Evolutionary conservation across 2,329 filamentous ascomycete species (phyloP).

Genomic region (Zymoseptoria brevis): DNA sequence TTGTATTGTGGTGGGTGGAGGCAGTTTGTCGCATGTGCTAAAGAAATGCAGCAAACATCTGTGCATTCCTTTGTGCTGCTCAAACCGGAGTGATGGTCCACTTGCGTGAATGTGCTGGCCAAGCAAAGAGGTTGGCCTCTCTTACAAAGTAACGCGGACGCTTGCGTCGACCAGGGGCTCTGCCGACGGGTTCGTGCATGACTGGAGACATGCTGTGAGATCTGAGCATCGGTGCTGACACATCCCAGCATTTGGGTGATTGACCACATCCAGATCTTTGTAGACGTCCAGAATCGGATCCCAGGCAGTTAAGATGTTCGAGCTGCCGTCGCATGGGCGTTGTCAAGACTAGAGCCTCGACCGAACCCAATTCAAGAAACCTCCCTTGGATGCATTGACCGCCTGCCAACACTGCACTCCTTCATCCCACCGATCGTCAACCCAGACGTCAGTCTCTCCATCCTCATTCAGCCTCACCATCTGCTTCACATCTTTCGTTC

Average conservation of each 20-base stretch:
- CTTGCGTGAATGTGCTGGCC: neutral
- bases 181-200: neutral
- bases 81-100: no score
- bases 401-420: constrained; percentile 43
- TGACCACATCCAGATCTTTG: neutral
- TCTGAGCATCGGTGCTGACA: neutral
- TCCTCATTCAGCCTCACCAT: constrained; percentile 40
- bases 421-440: constrained; percentile 41
- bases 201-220: neutral
- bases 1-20: neutral
- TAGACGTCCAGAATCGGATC: neutral
- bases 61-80: neutral
- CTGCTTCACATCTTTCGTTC: constrained; percentile 28
- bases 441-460: constrained; percentile 40
- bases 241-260: neutral
- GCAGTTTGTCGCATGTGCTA: neutral
- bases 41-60: neutral
- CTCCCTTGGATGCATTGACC: constrained; percentile 22
- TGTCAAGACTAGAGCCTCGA: constrained; percentile 18
- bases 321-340: neutral
- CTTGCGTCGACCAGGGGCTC: neutral
- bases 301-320: neutral
- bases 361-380: constrained; percentile 17
- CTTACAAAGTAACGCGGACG: neutral
- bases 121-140: neutral